These are phyloP conservation scores for Calonectria honghensis DNA, from an alignment of 2,329 filamentous ascomycete genomes.

Conservation along the genomic window DNA sequence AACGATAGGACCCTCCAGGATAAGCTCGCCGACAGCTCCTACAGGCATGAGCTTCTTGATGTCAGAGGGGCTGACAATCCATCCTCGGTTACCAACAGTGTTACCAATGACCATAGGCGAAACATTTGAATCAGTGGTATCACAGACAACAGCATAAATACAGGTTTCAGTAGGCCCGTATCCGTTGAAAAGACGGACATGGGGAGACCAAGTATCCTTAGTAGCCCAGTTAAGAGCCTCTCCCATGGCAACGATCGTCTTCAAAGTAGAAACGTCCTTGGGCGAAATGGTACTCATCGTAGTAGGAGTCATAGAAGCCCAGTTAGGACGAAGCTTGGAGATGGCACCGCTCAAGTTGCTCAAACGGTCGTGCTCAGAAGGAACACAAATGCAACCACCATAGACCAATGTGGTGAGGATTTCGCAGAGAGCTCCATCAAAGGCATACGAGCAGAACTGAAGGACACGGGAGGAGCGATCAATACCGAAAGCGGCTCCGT, in stretches of 20 bases:
- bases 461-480: conserved; percentile 2
- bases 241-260: conserved; percentile 6
- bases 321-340: neutral
- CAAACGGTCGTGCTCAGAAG: conserved; percentile 6
- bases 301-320: conserved; percentile 7
- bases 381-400: conserved; percentile 9
- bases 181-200: conserved; percentile 17
- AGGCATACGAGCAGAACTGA: neutral
- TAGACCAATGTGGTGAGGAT: conserved; percentile 5
- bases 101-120: conserved; percentile 11
- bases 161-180: conserved; percentile 9
- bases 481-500: neutral
- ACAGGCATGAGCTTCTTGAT: neutral
- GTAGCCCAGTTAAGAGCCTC: conserved; percentile 21
- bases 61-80: conserved; percentile 15
- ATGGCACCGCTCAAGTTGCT: conserved; percentile 8
- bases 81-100: conserved; percentile 5
- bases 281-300: conserved; percentile 6
- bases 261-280: conserved; percentile 4
- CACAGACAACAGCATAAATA: conserved; percentile 13
- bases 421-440: conserved; percentile 17
- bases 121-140: conserved; percentile 2
- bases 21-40: conserved; percentile 6
- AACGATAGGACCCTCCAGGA: conserved; percentile 12
- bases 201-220: conserved; percentile 11